A percentile compares a stretch with the other conserved stretches of the same genome.
phyloP scores from a whole-genome alignment of 345 rosid genomes.

The Eucalyptus rudis region DNA sequence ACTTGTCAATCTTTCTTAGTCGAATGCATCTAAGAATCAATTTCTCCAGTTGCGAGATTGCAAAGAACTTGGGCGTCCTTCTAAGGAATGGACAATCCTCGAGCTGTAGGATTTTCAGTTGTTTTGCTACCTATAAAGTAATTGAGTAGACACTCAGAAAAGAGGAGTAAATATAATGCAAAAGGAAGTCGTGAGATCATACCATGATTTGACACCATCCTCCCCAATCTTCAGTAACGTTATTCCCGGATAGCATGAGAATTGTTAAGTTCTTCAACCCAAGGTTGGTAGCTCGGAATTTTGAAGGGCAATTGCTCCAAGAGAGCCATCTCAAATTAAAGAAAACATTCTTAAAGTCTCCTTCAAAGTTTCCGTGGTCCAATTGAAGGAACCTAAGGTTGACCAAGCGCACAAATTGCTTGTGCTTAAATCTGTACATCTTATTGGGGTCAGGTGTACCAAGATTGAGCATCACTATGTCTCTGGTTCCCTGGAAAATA shows the following conservation, averaged over 20 bases:
- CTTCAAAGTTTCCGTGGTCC: background rate
- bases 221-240: background rate
- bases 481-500: too few relatives aligned
- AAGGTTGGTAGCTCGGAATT: background rate
- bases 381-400: background rate
- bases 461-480: too few relatives aligned
- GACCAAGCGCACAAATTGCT: background rate
- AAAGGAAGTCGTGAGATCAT: background rate
- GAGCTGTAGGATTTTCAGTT: background rate
- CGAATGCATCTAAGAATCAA: too few relatives aligned
- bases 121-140: background rate
- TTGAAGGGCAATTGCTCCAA: background rate
- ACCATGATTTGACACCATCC: background rate
- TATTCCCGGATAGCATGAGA: background rate
- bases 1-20: too few relatives aligned
- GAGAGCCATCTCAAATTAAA: background rate
- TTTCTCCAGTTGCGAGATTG: too few relatives aligned
- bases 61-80: too few relatives aligned
- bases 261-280: background rate
- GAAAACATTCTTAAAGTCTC: background rate
- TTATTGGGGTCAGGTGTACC: background rate
- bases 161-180: background rate
- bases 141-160: accelerated
- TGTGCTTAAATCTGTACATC: background rate
- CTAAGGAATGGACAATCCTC: too few relatives aligned